Evolutionary conservation across 2,329 filamentous ascomycete genomes (phyloP), one percentile per base, ranked within the genome.

Genomic region (Pseudogymnoascus sp.): DNA sequence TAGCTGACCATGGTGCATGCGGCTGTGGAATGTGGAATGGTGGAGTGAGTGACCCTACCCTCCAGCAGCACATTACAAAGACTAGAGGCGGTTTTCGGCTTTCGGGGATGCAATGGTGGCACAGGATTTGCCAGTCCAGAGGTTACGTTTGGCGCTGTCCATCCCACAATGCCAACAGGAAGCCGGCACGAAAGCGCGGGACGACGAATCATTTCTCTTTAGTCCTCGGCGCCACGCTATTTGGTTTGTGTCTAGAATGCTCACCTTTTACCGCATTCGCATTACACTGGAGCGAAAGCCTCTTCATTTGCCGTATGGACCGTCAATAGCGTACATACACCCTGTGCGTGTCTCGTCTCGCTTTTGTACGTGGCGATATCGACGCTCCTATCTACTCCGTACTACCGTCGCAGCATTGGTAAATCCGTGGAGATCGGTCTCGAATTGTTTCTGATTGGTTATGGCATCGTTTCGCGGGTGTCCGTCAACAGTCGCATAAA

Each of bases 21-120:
- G 41, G 41, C 41, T 52, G 41, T 52, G 41, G 41, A 52, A 52
- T 52, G 41, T 52, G 41, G 39, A 15, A 45, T 26, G 39, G 39
- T 45, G 39, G 41, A 52, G 41, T 52, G 41, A 30, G 41, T 10
- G 26, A 52, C 26, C 26, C n/a, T 30, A 30, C 45, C 45, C 26
- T 12, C 45, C 18, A 52, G 18, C 41, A 52, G 23, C 23, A 45
- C 37, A 26, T 52, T 52, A 52, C 41, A 52, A 52, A 52, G 26
- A 52, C 45, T 18, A 12, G 45, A 30, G 41, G 19, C 4, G 3
- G 23, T 19, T 52, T 52, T 52, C 45, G 45, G 45, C 45, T 52
- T 52, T 30, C 45, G 45, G 45, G 26, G 45, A 52, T 30, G 26
- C 9, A 30, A 12, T 19, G 45, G 45, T 52, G 26, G 26, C 26